phyloP scores from a whole-genome alignment of 164 flowering plant genomes.

The Nelumbo lutea region DNA sequence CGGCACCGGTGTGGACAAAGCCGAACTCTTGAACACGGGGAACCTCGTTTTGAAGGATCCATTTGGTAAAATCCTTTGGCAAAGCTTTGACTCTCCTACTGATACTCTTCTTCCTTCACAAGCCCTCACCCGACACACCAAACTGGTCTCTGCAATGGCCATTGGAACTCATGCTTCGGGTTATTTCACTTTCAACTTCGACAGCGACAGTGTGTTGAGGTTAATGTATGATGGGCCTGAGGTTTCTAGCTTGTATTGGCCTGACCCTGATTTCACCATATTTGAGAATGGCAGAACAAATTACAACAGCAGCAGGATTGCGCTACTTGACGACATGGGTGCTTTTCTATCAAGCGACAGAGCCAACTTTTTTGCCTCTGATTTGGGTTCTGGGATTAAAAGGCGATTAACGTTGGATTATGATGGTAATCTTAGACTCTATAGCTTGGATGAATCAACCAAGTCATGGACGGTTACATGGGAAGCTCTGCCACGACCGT shows the following conservation, averaged over 20 bases:
- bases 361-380: slow-evolving; percentile 10
- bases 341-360: slow-evolving; percentile 19
- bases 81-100: slow-evolving; percentile 38
- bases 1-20: background rate
- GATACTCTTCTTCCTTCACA: slow-evolving; percentile 49
- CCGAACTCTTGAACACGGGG: slow-evolving; percentile 22
- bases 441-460: slow-evolving; percentile 7
- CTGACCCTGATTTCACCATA: slow-evolving; percentile 1
- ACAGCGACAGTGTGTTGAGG: slow-evolving; percentile 31
- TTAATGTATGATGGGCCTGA: slow-evolving; percentile 19
- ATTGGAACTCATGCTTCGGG: slow-evolving; percentile 27
- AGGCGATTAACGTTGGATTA: slow-evolving; percentile 14
- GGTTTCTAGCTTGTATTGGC: slow-evolving; percentile 33
- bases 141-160: slow-evolving; percentile 27
- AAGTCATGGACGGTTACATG: slow-evolving; percentile 6
- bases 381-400: slow-evolving; percentile 2
- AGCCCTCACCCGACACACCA: slow-evolving; percentile 9
- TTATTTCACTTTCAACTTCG: slow-evolving; percentile 30
- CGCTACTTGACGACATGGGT: slow-evolving; percentile 18
- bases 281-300: slow-evolving; percentile 12
- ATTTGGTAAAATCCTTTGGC: slow-evolving; percentile 12
- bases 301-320: slow-evolving; percentile 20
- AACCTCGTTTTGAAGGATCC: slow-evolving; percentile 27
- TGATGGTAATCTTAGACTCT: slow-evolving; percentile 12
- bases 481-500: slow-evolving; percentile 6